A percentile compares a stretch with the other conserved stretches of the same genome.
Conservation (phyloP, 2,329 filamentous ascomycete species). For the Pseudocercospora musae region DNA sequence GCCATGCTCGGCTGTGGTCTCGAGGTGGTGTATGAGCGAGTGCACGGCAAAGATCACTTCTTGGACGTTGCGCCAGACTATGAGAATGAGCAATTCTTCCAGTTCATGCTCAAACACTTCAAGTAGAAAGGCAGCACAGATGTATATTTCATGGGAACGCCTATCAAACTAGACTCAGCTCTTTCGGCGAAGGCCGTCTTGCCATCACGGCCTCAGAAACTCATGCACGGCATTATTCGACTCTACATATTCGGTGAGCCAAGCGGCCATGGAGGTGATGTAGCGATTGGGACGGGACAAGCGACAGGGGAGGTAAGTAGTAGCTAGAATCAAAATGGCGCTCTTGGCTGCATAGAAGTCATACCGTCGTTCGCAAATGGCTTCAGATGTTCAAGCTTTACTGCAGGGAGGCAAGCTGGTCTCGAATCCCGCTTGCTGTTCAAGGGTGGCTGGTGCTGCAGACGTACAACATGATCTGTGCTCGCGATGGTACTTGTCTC, state of each 20-base stretch:
- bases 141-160: neutral
- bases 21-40: slow-evolving; percentile 28
- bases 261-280: too few species aligned
- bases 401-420: too few species aligned
- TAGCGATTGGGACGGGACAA: too few species aligned
- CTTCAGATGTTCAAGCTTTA: too few species aligned
- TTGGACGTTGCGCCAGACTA: slow-evolving; percentile 27
- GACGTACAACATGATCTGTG: too few species aligned
- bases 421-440: too few species aligned
- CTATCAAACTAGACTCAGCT: neutral
- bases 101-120: slow-evolving; percentile 30
- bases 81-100: slow-evolving; percentile 28
- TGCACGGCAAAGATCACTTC: slow-evolving; percentile 29
- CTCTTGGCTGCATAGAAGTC: too few species aligned
- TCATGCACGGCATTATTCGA: neutral
- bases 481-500: too few species aligned
- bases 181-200: neutral
- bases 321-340: too few species aligned
- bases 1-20: slow-evolving; percentile 28
- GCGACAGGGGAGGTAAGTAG: too few species aligned
- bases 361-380: too few species aligned
- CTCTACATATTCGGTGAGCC: neutral
- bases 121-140: slow-evolving; percentile 2
- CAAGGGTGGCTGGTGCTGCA: too few species aligned
- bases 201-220: neutral